Evolutionary conservation across 1,284 basidiomycete species (phyloP), one percentile per base, ranked within the genome.

Genomic region (Marasmius sp.): DNA sequence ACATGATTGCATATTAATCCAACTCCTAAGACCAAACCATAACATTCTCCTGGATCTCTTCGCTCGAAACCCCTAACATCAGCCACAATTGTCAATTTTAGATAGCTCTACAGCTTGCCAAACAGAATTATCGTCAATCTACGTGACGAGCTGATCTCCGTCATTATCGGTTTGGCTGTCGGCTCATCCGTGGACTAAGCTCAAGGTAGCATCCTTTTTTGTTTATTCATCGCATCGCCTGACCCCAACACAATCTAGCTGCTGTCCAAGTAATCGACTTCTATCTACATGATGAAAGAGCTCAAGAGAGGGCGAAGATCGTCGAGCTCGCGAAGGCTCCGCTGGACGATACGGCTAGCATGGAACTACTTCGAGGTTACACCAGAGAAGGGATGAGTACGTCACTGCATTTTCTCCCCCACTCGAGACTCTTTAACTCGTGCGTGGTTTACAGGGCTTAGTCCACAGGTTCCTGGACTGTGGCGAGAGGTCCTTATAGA

Each of bases 201-300:
- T 5, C 80, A 82, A 61, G 71, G 75, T 72, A 55, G 12, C 65
- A 0, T 2, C 37, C 27, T 49, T n/a, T 36, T 0, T 37, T 34
- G 4, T 34, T 7, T 7, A 57, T 8, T 14, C 27, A 5, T 2
- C 27, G 27, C 27, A 27, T 16, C 14, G 8, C 45, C 54, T 52
- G 18, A 18, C 6, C 12, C 38, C 18, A 33, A 60, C 33, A 37
- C n/a, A 6, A 22, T 11, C 8, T 59, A 71, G 75, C 72, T 27
- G 73, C 76, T 61, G 70, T 76, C 43, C 77, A 85, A 43, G 79
- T 85, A 20, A 72, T 88, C 57, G 81, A 87, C 67, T 86, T 85
- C 69, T 88, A 84, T 71, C 70, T 88, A 27, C 79, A 81, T 47
- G 78, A 79, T 12, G 69, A 69, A 27, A 76, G 74, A 18, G 69